Evolutionary conservation across 495 filamentous ascomycete genomes (phyloP), one percentile per base, ranked within the genome.

Genomic region (Penicillium chermesinum): DNA sequence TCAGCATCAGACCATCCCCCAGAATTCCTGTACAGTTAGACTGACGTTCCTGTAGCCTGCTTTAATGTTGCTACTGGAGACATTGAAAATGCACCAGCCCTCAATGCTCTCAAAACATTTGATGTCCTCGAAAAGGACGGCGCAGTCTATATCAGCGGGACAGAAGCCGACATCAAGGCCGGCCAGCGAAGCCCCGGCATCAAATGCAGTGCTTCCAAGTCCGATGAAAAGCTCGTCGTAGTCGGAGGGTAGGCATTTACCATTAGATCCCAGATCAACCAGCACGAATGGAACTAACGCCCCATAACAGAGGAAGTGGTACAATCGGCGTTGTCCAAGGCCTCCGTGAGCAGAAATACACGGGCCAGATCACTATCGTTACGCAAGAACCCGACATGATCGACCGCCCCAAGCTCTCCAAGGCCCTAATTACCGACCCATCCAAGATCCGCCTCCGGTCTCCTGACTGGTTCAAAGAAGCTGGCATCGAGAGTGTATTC

Each of bases 401-500:
- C 62, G 93, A 98, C 73, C 82, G 93, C 12, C 88, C 93, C 4
- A 97, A 97, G 75, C 81, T 98, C 41, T 95, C 89, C 46, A 98
- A 98, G 67, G 90, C 93, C 1, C 72, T 97, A 10, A 82, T 97
- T 51, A 74, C 87, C n/a, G 91, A 98, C 58, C 63, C 76, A 1
- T 68, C 77, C 14, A 95, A 95, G 70, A 67, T 95, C 34, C 80
- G 84, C 44, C 85, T 81, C 77, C 75, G 90, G 21, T 77, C 85
- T 7, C 64, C 70, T 22, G 83, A 83, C 17, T 96, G 87, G 83
- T 96, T 85, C 67, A 79, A 86, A 49, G 74, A 77, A 3, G 85
- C 85, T 7, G 81, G 75, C 12, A 83, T 98, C 39, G 82, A 89
- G 3, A 72, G 84, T 3, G 67, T 94, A 30, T 64, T 81, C 21